Base-by-base conservation (phyloP, 2,329 filamentous ascomycete species). In the Fusarium sarcochroum region DNA sequence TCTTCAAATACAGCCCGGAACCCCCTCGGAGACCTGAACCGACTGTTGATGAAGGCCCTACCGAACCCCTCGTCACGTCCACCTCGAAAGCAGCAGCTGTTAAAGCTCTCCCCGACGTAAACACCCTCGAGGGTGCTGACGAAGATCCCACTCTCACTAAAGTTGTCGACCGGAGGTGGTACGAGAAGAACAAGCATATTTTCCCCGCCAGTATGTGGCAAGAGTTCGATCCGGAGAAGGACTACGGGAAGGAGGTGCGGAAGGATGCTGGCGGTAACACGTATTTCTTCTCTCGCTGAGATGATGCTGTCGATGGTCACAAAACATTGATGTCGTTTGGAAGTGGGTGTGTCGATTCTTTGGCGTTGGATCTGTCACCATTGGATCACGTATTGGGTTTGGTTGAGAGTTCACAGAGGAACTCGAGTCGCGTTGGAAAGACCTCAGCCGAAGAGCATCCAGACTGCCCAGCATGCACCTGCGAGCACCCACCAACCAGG, bases 141-240 rank as follows among this genome's bases (percentile, higher is more conserved):
- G 92, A 96, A 65, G 94, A 98, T 72, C 90, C 94, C 1, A 87
- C 87, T 5, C 81, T 92, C 66, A 98, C 95, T 5, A 98, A 98
- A 77, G 94, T 99, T 5, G 95, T 99, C 6, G 95, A 99, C 81
- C 87, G 96, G 63, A 85, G 96, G 63, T 99, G 96, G 96, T 99
- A 98, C 78, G 94, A 98, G 83, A 89, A 90, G 75, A 98, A 98
- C 78, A 99, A 98, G 81, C 96, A 99, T 79, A 98, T 99, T 59
- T 99, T 95, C 78, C 96, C 96, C 1, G 95, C 95, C 20, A 98
- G 93, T 77, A 87, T 95, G 46, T 99, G 96, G 96, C 93, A 94
- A 73, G 92, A 97, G 67, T 99, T 97, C 78, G 94, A 97, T 70
- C 91, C 94, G 1, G 93, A 93, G 64, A 93, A 92, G 79, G 92